phyloP scores from a whole-genome alignment of 257 asterid species.

The Solanum lycopersicoides region DNA sequence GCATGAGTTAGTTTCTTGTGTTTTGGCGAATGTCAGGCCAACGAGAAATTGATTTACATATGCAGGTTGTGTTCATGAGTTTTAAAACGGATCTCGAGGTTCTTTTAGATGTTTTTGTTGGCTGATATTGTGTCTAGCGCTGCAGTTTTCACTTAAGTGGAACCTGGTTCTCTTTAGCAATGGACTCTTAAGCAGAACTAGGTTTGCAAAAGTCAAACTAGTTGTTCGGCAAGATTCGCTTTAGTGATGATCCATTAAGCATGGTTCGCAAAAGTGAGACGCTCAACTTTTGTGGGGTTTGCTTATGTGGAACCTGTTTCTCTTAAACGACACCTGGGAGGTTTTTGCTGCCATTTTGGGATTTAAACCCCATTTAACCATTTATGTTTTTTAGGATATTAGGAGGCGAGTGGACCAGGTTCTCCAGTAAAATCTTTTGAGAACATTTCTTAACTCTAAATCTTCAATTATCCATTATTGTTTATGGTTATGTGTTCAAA shows the following conservation, averaged over 20 bases:
- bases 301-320: background rate
- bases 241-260: background rate
- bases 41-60: background rate
- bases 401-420: background rate
- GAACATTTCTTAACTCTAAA: background rate
- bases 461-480: background rate
- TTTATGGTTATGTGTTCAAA: background rate
- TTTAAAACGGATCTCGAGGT: background rate
- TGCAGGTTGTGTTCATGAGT: background rate
- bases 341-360: background rate
- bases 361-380: background rate
- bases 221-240: too few species aligned
- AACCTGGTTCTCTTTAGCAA: background rate
- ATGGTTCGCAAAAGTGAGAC: background rate
- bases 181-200: background rate
- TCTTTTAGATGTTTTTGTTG: background rate
- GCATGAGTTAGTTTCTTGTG: background rate
- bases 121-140: background rate
- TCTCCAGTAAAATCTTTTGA: background rate
- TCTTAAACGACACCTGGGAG: background rate
- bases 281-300: background rate
- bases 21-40: background rate
- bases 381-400: background rate
- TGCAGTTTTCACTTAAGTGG: background rate
- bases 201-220: background rate